Evolutionary conservation across 495 filamentous ascomycete genomes (phyloP), one percentile per base, ranked within the genome.

Genomic region (Aspergillus mulundensis): DNA sequence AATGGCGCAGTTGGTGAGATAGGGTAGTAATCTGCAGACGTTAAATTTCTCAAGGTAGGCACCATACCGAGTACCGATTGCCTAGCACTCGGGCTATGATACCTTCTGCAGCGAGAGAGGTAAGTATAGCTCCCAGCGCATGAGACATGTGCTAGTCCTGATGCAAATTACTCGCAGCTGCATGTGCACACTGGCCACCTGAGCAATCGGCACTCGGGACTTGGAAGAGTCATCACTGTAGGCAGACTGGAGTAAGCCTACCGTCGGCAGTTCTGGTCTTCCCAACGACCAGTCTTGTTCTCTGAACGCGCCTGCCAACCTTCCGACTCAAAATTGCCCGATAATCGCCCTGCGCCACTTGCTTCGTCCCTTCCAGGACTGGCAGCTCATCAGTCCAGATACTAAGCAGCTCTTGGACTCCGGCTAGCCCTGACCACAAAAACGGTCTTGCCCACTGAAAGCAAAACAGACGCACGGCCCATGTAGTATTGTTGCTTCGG

Each of bases 401-500:
- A n/a, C 6, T 50, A 51, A 45, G 54, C 12, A 49, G 50, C 40
- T 56, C 5, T 49, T 21, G 36, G 25, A 19, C 44, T 32, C 4
- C 41, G 21, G 21, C 36, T 16, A 50, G 42, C 8, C 42, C 24
- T 19, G 25, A 43, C 50, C 23, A 49, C 20, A 41, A 19, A 36
- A 49, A 23, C 21, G 40, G 10, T 46, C 28, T 24, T 19, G 16
- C 41, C 46, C 46, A 50, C 46, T 57, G 38, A 21, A 12, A 42
- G 15, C 38, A 18, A 34, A 19, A 18, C 21, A 48, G 46, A 51
- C 32, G 52, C 52, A 49, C 50, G 43, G 50, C 12, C 32, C 32
- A 36, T 60, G 57, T 60, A 54, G 57, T 34, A 60, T 60, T 41
- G 50, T 19, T 34, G 57, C 51, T 45, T 60, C 52, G 41, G 55